Evolutionary conservation across 805 yeast species (phyloP).

Genomic region (Lipomyces yamanashiensis): DNA sequence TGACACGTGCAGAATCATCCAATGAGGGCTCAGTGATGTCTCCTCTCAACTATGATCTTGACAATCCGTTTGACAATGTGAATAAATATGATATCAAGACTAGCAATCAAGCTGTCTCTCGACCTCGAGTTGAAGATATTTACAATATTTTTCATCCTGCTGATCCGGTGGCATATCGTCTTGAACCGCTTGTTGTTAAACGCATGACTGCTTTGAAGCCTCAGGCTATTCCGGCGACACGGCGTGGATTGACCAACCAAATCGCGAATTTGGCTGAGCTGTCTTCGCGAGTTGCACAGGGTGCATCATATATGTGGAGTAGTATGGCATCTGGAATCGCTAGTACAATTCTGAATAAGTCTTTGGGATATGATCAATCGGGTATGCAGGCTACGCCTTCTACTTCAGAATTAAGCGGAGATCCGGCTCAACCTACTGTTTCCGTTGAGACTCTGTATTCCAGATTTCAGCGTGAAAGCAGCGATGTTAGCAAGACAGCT

Average conservation of each 20-base stretch:
- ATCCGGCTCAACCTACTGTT: neutral
- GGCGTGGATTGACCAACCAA: constrained; percentile 48
- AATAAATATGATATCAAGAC: neutral
- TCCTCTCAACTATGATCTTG: constrained; percentile 26
- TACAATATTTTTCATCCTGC: constrained; percentile 88
- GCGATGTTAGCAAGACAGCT: constrained; percentile 25
- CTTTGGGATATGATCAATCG: constrained; percentile 32
- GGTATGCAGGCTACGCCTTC: neutral
- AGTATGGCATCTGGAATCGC: constrained; percentile 37
- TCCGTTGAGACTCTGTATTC: constrained; percentile 33
- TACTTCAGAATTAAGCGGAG: neutral
- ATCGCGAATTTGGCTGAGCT: constrained; percentile 51
- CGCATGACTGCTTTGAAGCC: constrained; percentile 57
- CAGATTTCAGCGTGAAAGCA: constrained; percentile 27
- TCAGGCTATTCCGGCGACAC: constrained; percentile 59
- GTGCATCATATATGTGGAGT: constrained; percentile 37
- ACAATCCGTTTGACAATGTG: constrained; percentile 21
- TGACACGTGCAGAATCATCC: neutral
- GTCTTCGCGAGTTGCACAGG: constrained; percentile 37
- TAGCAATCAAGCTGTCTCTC: constrained; percentile 46
- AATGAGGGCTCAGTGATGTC: constrained; percentile 4
- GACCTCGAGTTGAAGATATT: constrained; percentile 56
- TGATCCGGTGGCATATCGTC: constrained; percentile 87
- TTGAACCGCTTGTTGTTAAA: constrained; percentile 78
- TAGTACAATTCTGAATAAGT: constrained; percentile 32